These are phyloP conservation scores for Penicillium flavigenum DNA, from an alignment of 495 filamentous ascomycete species.

Conservation along the genomic window DNA sequence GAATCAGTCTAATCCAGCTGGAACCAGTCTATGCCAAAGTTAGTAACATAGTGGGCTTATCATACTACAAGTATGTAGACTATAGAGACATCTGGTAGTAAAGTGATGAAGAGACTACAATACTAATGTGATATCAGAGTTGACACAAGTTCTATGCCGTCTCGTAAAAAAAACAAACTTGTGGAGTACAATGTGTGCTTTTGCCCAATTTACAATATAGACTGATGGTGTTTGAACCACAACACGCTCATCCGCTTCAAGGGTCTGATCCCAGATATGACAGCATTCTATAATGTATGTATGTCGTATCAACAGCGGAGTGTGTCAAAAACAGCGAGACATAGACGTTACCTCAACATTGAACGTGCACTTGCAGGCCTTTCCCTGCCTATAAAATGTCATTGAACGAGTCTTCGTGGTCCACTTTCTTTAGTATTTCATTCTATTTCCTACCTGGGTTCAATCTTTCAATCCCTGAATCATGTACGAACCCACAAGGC, in stretches of 20 bases:
- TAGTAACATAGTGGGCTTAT: background rate
- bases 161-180: slow-evolving; percentile 10
- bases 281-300: background rate
- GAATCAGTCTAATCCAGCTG: background rate
- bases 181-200: slow-evolving; percentile 1
- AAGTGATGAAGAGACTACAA: background rate
- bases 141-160: slow-evolving; percentile 3
- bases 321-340: background rate
- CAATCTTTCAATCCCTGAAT: background rate
- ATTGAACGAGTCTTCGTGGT: background rate
- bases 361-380: background rate
- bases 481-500: background rate
- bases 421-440: background rate
- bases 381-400: background rate
- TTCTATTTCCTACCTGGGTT: background rate
- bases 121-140: slow-evolving; percentile 16
- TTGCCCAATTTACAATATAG: background rate
- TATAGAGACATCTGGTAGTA: background rate
- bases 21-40: background rate
- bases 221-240: slow-evolving; percentile 7
- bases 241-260: background rate
- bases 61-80: background rate
- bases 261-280: slow-evolving; percentile 12
- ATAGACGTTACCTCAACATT: background rate
- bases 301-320: background rate